Evolutionary conservation across 768 basidiomycete species (phyloP).

Genomic region (Serendipita sp.): DNA sequence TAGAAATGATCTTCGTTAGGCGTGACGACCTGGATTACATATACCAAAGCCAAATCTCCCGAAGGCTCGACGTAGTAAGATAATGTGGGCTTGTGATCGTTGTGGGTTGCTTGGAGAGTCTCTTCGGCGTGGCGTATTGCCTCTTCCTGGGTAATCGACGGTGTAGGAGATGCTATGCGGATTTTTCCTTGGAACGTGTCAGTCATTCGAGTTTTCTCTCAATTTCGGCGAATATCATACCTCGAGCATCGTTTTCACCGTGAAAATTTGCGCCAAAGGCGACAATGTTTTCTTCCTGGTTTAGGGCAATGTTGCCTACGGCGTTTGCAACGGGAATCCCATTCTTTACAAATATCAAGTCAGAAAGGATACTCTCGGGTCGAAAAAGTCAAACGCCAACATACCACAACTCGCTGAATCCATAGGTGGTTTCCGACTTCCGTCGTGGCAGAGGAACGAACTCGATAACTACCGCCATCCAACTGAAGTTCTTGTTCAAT

Average conservation of each 20-base stretch:
- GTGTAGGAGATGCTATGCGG: constrained; percentile 16
- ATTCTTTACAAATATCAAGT: constrained; percentile 3
- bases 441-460: background rate
- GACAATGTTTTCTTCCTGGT: background rate
- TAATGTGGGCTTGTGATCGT: background rate
- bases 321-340: constrained; percentile 9
- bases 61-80: constrained; percentile 1
- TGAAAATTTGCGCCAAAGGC: constrained; percentile 7
- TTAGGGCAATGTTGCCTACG: constrained; percentile 8
- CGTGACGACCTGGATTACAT: background rate
- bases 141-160: background rate
- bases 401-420: background rate
- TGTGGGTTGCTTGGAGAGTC: constrained; percentile 3
- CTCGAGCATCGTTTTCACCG: constrained; percentile 22
- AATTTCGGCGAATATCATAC: constrained; percentile 8
- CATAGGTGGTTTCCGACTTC: background rate
- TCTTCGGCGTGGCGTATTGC: constrained; percentile 4
- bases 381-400: too few relatives aligned
- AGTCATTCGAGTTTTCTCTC: background rate
- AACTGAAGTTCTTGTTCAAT: background rate
- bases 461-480: background rate
- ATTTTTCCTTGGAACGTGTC: constrained; percentile 4
- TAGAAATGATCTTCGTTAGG: constrained; percentile 4
- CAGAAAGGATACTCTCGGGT: background rate
- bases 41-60: background rate